phyloP scores from a whole-genome alignment of 83 land plant genomes.

The Thuja plicata region DNA sequence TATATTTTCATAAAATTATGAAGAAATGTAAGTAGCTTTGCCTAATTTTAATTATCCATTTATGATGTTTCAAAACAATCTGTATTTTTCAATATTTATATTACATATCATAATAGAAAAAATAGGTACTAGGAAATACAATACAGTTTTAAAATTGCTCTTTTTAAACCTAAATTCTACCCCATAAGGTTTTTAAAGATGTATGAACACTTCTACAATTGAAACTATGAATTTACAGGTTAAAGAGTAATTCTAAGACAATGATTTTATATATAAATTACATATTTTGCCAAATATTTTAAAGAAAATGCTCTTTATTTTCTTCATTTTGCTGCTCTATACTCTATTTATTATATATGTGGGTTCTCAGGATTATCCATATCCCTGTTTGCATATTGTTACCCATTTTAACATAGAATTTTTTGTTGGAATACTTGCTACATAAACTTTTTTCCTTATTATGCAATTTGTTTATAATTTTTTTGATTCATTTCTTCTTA shows the following conservation, averaged over 20 bases:
- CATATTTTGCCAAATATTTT: neutral
- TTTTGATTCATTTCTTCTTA: no score
- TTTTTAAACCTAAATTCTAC: no score
- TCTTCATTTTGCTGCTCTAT: neutral
- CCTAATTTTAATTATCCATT: neutral
- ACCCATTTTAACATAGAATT: neutral
- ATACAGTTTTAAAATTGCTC: no score
- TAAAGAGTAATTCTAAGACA: neutral
- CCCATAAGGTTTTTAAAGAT: neutral
- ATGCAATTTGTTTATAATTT: no score
- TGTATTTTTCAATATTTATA: no score
- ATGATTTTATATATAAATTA: neutral
- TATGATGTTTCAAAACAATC: neutral
- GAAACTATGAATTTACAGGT: neutral
- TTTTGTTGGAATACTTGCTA: no score
- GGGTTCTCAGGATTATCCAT: neutral
- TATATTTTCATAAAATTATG: no score
- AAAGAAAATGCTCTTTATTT: neutral
- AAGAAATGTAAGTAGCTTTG: neutral
- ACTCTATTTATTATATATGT: neutral
- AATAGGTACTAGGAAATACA: no score
- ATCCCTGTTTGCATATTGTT: neutral
- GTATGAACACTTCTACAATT: neutral
- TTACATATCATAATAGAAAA: no score
- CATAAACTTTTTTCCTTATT: no score